These are phyloP conservation scores for Chalaropsis ovoidea DNA, from an alignment of 2,329 filamentous ascomycete species.

Conservation along the genomic window DNA sequence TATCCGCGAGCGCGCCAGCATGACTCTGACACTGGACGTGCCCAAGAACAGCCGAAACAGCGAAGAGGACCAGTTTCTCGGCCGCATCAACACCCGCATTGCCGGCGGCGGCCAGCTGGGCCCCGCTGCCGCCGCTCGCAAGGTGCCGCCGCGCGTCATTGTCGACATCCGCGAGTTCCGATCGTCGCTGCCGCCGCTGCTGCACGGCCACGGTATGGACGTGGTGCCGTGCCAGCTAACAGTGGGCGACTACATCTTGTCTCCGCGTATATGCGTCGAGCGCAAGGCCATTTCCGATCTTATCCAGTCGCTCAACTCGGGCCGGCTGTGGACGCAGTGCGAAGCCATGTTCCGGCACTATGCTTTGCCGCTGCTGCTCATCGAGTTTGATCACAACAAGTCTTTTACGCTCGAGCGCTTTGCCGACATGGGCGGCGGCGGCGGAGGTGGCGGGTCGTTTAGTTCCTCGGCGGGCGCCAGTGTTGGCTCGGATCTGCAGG, in stretches of 20 bases:
- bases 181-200: slow-evolving; percentile 78
- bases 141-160: slow-evolving; percentile 78
- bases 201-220: slow-evolving; percentile 79
- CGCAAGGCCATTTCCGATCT: slow-evolving; percentile 88
- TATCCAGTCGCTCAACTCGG: slow-evolving; percentile 83
- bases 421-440: slow-evolving; percentile 40
- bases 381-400: slow-evolving; percentile 96
- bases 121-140: slow-evolving; percentile 59
- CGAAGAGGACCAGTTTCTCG: slow-evolving; percentile 67
- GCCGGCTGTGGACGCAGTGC: slow-evolving; percentile 80
- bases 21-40: slow-evolving; percentile 61
- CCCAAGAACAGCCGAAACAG: slow-evolving; percentile 59
- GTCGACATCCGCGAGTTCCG: slow-evolving; percentile 95
- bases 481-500: slow-evolving; percentile 65
- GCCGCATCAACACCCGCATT: slow-evolving; percentile 93
- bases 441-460: background rate
- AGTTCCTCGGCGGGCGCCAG: slow-evolving; percentile 44
- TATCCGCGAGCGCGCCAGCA: slow-evolving; percentile 86
- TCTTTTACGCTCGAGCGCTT: slow-evolving; percentile 87
- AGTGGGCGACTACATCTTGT: slow-evolving; percentile 91
- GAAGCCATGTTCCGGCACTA: slow-evolving; percentile 95
- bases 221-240: slow-evolving; percentile 93
- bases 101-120: slow-evolving; percentile 74
- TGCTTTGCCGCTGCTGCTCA: slow-evolving; percentile 77
- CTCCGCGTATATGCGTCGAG: slow-evolving; percentile 83